phyloP scores from a whole-genome alignment of 2,329 filamentous ascomycete genomes.

The Epichloe aotearoae region DNA sequence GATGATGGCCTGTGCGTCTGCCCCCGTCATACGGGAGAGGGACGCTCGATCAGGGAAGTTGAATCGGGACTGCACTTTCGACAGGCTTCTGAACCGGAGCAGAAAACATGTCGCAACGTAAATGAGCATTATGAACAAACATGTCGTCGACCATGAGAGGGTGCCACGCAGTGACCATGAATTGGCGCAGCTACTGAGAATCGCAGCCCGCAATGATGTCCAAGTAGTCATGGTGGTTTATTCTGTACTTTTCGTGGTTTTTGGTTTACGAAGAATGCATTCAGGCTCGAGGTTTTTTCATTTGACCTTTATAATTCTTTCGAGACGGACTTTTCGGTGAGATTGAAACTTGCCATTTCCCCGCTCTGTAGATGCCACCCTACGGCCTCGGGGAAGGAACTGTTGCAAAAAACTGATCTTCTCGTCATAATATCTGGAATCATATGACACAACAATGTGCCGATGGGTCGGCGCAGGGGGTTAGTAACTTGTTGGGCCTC shows the following conservation, averaged over 20 bases:
- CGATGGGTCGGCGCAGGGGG: not conserved
- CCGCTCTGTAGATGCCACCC: too few species aligned
- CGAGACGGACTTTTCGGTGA: too few species aligned
- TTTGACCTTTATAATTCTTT: too few species aligned
- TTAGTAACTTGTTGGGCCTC: not conserved
- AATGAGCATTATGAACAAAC: slow-evolving; percentile 8
- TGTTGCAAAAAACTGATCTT: too few species aligned
- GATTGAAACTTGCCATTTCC: too few species aligned
- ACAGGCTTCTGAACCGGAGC: slow-evolving; percentile 23
- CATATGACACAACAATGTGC: too few species aligned
- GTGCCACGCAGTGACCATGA: not conserved
- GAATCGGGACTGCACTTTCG: slow-evolving; percentile 16
- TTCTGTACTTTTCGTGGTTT: not conserved
- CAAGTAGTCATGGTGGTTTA: not conserved
- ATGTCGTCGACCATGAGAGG: not conserved
- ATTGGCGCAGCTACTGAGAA: not conserved
- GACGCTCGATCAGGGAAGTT: slow-evolving; percentile 22
- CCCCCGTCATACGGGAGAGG: slow-evolving; percentile 25
- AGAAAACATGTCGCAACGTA: slow-evolving; percentile 22
- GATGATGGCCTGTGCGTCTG: slow-evolving; percentile 32
- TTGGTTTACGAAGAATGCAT: too few species aligned
- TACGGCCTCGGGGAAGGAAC: too few species aligned
- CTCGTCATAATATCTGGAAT: too few species aligned
- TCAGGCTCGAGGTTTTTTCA: too few species aligned
- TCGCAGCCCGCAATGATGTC: not conserved